Conservation (phyloP, 768 basidiomycete genomes). For the Ramaria sp. region DNA sequence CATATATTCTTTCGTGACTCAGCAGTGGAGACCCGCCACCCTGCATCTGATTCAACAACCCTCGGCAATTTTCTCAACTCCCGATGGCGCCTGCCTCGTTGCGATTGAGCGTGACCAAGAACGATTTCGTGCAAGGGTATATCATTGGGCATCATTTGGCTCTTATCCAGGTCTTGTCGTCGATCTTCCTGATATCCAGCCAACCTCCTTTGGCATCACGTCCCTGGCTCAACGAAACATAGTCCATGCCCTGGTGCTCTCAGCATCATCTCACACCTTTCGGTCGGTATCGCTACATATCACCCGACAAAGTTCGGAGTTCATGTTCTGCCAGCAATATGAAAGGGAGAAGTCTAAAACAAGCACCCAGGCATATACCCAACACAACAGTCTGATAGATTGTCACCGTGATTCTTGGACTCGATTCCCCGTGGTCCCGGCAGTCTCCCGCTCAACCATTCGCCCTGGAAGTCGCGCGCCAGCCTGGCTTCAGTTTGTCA, state of each 20-base stretch:
- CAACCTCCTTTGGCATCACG: constrained; percentile 23
- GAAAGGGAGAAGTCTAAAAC: constrained; percentile 3
- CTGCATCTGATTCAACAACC: constrained; percentile 29
- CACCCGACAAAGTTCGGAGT: constrained; percentile 45
- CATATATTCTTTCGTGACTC: constrained; percentile 43
- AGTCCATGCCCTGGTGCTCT: constrained; percentile 34
- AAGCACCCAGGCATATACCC: constrained; percentile 11
- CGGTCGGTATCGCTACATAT: constrained; percentile 40
- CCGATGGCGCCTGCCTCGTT: constrained; percentile 45
- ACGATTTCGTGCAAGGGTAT: constrained; percentile 24
- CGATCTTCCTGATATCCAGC: constrained; percentile 20
- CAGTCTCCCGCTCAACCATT: constrained; percentile 33
- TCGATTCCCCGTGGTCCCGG: constrained; percentile 47
- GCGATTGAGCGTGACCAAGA: constrained; percentile 17
- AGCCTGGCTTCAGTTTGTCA: constrained; percentile 35
- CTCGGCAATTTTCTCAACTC: constrained; percentile 31
- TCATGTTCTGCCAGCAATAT: constrained; percentile 32
- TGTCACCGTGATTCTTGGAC: constrained; percentile 50
- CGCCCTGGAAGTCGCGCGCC: constrained; percentile 13
- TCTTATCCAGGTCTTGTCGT: constrained; percentile 33
- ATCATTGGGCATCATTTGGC: constrained; percentile 51
- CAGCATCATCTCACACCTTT: constrained; percentile 21
- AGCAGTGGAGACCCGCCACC: constrained; percentile 41
- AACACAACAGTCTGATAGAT: constrained; percentile 42
- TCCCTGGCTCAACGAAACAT: constrained; percentile 33